Evolutionary conservation across 495 filamentous ascomycete species (phyloP).

Genomic region (Penicillium turbatum): DNA sequence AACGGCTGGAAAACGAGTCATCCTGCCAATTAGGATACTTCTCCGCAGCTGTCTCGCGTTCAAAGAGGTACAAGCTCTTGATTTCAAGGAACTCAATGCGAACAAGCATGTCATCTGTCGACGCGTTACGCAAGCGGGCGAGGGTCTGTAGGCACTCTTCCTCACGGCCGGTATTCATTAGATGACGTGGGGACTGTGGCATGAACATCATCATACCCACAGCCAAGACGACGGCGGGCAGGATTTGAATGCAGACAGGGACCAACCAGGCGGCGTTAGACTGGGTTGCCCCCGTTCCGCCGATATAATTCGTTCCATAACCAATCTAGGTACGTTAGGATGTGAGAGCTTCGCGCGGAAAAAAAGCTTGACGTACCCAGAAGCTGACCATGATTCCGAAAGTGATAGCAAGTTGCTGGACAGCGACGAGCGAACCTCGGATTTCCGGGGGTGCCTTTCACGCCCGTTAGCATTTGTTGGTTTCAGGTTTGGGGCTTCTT

Average conservation of each 20-base stretch:
- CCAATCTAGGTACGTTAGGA: slow-evolving; percentile 40
- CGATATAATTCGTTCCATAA: slow-evolving; percentile 46
- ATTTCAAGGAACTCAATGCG: slow-evolving; percentile 78
- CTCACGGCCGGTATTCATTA: slow-evolving; percentile 64
- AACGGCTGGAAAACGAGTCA: slow-evolving; percentile 27
- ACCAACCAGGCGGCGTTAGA: slow-evolving; percentile 43
- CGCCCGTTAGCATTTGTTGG: slow-evolving; percentile 57
- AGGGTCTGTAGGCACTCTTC: slow-evolving; percentile 60
- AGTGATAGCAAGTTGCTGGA: slow-evolving; percentile 66
- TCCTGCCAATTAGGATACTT: slow-evolving; percentile 33
- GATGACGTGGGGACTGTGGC: slow-evolving; percentile 78
- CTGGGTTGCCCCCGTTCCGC: slow-evolving; percentile 39
- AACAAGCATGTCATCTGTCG: slow-evolving; percentile 59
- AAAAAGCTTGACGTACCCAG: slow-evolving; percentile 44
- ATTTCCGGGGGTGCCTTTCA: slow-evolving; percentile 57
- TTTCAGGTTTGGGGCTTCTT: neutral
- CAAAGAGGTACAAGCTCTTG: slow-evolving; percentile 69
- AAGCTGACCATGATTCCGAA: slow-evolving; percentile 64
- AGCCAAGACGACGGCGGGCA: slow-evolving; percentile 40
- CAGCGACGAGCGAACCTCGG: slow-evolving; percentile 63
- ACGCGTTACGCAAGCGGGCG: slow-evolving; percentile 55
- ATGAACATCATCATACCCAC: slow-evolving; percentile 56
- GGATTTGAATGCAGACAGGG: slow-evolving; percentile 41
- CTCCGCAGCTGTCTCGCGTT: slow-evolving; percentile 61
- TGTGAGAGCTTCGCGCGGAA: neutral